Conservation (phyloP, 75 land plant genomes). For the Ceratopteris richardii region DNA sequence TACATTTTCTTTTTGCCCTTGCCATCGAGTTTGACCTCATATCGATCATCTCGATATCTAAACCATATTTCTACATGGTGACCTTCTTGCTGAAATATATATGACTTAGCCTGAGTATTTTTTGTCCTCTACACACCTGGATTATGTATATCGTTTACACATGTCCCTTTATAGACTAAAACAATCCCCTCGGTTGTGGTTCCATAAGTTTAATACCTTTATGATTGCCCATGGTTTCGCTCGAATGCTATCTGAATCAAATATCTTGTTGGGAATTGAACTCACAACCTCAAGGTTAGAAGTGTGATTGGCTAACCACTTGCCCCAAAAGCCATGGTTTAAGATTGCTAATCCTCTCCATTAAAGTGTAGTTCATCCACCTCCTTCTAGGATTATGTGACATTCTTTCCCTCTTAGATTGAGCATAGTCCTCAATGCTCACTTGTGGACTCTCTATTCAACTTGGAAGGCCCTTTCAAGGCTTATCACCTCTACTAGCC, state of each 20-base stretch:
- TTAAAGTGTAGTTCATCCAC: too few species aligned
- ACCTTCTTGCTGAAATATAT: slow-evolving; percentile 9
- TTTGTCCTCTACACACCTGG: neutral
- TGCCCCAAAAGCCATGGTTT: too few species aligned
- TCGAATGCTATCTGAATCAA: neutral
- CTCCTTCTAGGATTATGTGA: too few species aligned
- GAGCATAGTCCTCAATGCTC: too few species aligned
- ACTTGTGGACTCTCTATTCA: too few species aligned
- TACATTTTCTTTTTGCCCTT: slow-evolving; percentile 6
- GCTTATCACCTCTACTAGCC: too few species aligned
- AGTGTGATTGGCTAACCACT: too few species aligned
- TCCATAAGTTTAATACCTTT: neutral
- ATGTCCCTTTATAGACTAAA: neutral
- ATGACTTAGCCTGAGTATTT: slow-evolving; percentile 12
- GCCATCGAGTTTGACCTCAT: slow-evolving; percentile 12
- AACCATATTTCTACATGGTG: slow-evolving; percentile 11
- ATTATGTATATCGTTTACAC: neutral
- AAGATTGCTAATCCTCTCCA: too few species aligned
- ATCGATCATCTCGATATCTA: slow-evolving; percentile 14
- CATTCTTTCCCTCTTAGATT: too few species aligned
- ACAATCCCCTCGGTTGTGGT: neutral
- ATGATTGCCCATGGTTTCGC: neutral
- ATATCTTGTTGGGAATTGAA: too few species aligned
- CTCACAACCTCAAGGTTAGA: too few species aligned
- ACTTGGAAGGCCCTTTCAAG: too few species aligned